Conservation (phyloP, 179 eudicot genomes). For the Heliamphora pulchella region DNA sequence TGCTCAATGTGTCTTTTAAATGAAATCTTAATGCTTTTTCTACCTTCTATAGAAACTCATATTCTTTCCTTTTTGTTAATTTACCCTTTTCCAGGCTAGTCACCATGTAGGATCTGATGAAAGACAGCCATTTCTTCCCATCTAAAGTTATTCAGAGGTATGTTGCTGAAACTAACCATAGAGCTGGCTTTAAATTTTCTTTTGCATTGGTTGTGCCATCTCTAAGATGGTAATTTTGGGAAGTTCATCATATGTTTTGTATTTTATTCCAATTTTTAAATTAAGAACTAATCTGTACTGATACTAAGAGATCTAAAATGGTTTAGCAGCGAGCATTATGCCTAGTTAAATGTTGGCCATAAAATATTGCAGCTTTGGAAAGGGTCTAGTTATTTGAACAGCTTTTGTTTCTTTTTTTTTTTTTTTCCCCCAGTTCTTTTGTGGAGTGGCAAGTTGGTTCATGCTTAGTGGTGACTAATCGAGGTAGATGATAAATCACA, state of each 20-base stretch:
- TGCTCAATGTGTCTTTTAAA: background rate
- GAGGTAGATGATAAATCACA: too few species aligned
- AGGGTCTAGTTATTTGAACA: background rate
- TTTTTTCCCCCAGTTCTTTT: too few species aligned
- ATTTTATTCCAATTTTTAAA: background rate
- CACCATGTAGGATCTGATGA: constrained; percentile 65
- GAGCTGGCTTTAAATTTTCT: background rate
- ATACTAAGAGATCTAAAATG: background rate
- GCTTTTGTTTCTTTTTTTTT: too few species aligned
- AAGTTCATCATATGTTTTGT: background rate
- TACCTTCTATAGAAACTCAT: background rate
- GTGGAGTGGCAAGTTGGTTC: too few species aligned
- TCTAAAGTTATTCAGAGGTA: constrained; percentile 37
- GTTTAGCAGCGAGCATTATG: background rate
- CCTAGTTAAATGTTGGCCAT: background rate
- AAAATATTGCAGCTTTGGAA: background rate
- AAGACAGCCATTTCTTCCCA: constrained; percentile 74
- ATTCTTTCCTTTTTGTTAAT: background rate
- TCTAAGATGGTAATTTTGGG: background rate
- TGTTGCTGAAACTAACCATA: constrained; percentile 28
- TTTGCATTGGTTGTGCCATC: background rate
- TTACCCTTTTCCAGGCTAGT: constrained; percentile 44
- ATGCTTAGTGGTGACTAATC: too few species aligned
- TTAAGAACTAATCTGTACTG: too few species aligned
- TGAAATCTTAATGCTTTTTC: background rate